Percentiles rank a stretch among this genome's conserved stretches.
These are phyloP conservation scores for Leishmania mexicana DNA, from an alignment of 208 protist genomes.

Conservation along the genomic window DNA sequence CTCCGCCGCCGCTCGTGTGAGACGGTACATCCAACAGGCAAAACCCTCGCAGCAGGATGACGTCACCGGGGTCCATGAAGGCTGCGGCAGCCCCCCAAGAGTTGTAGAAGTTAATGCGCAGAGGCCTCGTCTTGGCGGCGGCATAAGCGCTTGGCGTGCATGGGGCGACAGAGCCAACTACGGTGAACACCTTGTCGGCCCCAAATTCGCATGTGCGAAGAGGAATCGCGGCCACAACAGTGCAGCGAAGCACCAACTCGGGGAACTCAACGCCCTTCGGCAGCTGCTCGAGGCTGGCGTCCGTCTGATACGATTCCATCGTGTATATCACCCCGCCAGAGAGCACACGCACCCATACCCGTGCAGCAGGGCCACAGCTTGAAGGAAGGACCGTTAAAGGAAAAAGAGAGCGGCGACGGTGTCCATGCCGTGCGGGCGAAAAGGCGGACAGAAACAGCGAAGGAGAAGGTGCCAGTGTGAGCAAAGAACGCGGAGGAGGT, in stretches of 20 bases:
- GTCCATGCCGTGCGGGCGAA: neutral
- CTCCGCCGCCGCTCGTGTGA: neutral
- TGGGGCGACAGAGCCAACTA: slow-evolving; percentile 37
- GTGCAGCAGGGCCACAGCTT: neutral
- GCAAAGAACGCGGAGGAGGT: neutral
- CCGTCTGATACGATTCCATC: slow-evolving; percentile 55
- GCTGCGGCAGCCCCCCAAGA: slow-evolving; percentile 66
- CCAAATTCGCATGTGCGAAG: slow-evolving; percentile 61
- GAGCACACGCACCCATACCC: neutral
- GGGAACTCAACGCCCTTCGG: slow-evolving; percentile 26
- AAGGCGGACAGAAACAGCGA: neutral
- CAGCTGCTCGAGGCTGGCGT: slow-evolving; percentile 36
- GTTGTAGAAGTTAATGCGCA: slow-evolving; percentile 73
- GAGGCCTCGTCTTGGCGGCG: slow-evolving; percentile 4
- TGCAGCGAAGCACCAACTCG: slow-evolving; percentile 46
- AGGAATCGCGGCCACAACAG: slow-evolving; percentile 40
- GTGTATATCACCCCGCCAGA: neutral
- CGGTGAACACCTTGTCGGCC: slow-evolving; percentile 56
- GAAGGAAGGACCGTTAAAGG: neutral
- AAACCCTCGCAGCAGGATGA: slow-evolving; percentile 51
- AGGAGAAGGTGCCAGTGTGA: slow-evolving; percentile 1
- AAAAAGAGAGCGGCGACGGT: neutral
- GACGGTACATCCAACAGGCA: slow-evolving; percentile 8
- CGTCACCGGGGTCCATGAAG: slow-evolving; percentile 69
- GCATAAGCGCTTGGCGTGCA: neutral